Percentiles rank a stretch among this genome's conserved stretches.
Evolutionary conservation across 1,284 basidiomycete species (phyloP).

Genomic region (Ceratobasidium sp.): DNA sequence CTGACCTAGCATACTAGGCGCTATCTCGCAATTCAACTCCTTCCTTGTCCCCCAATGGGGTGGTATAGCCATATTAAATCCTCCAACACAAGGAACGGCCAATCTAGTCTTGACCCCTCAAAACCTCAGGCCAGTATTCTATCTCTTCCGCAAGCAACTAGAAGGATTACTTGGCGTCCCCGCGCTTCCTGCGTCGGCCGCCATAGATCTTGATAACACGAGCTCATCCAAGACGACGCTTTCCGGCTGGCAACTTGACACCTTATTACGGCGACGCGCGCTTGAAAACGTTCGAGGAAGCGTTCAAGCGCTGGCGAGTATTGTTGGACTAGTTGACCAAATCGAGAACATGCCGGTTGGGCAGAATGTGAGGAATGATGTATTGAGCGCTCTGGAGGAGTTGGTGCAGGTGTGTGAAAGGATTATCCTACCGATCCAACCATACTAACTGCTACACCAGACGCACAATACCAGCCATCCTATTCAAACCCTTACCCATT

Average conservation of each 20-base stretch:
- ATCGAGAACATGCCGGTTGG: slow-evolving; percentile 93
- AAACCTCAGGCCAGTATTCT: slow-evolving; percentile 71
- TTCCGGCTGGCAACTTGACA: slow-evolving; percentile 83
- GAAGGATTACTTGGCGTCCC: slow-evolving; percentile 84
- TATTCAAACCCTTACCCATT: slow-evolving; percentile 66
- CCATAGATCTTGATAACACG: slow-evolving; percentile 47
- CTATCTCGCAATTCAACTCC: slow-evolving; percentile 66
- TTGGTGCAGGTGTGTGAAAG: slow-evolving; percentile 74
- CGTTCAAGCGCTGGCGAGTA: slow-evolving; percentile 82
- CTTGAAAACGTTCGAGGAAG: slow-evolving; percentile 77
- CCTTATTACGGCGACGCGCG: slow-evolving; percentile 77
- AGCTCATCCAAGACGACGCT: slow-evolving; percentile 54
- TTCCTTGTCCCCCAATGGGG: slow-evolving; percentile 98
- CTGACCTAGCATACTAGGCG: slow-evolving; percentile 56
- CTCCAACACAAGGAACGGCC: slow-evolving; percentile 57
- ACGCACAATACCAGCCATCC: slow-evolving; percentile 39
- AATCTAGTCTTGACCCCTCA: slow-evolving; percentile 50
- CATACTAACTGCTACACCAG: slow-evolving; percentile 3
- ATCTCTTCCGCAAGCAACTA: slow-evolving; percentile 82
- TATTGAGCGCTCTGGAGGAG: slow-evolving; percentile 75
- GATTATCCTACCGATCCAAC: not conserved
- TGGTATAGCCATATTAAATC: slow-evolving; percentile 86
- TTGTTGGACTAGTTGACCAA: slow-evolving; percentile 83
- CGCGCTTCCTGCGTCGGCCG: slow-evolving; percentile 65
- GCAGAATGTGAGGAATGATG: slow-evolving; percentile 77